Evolutionary conservation across 768 basidiomycete genomes (phyloP).

Genomic region (Butyriboletus loyo): DNA sequence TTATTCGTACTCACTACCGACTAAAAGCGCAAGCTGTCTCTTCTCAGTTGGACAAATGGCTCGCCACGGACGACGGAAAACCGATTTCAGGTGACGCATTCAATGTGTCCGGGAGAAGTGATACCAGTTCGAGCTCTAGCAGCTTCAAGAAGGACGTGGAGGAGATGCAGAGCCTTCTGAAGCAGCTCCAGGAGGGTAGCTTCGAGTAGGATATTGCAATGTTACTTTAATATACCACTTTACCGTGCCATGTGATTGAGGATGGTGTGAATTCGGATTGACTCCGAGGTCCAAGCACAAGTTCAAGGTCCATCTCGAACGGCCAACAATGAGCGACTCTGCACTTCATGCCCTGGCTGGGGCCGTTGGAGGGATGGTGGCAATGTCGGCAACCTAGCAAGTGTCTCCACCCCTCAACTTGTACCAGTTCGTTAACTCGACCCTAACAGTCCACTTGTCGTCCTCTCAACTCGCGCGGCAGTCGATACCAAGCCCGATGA

Average conservation of each 20-base stretch:
- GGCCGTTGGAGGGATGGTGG: slow-evolving; percentile 83
- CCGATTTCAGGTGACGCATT: slow-evolving; percentile 55
- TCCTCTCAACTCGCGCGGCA: slow-evolving; percentile 89
- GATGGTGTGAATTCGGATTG: background rate
- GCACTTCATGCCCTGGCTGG: slow-evolving; percentile 86
- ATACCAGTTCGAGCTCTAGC: slow-evolving; percentile 48
- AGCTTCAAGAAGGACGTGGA: slow-evolving; percentile 68
- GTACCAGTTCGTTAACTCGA: slow-evolving; percentile 1
- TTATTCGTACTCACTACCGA: slow-evolving; percentile 88
- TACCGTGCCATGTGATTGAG: slow-evolving; percentile 17
- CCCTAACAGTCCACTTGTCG: slow-evolving; percentile 73
- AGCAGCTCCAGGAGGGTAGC: slow-evolving; percentile 37
- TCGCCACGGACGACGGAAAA: slow-evolving; percentile 70
- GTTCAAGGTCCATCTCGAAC: background rate
- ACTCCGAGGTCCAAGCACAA: background rate
- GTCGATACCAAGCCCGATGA: slow-evolving; percentile 79
- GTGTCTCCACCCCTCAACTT: slow-evolving; percentile 23
- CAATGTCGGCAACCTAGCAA: slow-evolving; percentile 90
- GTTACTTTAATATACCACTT: background rate
- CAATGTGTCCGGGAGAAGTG: slow-evolving; percentile 33
- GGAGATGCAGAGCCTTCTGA: slow-evolving; percentile 62
- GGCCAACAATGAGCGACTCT: slow-evolving; percentile 61
- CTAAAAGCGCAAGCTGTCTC: slow-evolving; percentile 72
- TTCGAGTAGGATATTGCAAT: slow-evolving; percentile 15
- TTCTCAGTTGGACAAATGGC: slow-evolving; percentile 78